phyloP scores from a whole-genome alignment of 495 filamentous ascomycete genomes.

The Penicillium desertorum region DNA sequence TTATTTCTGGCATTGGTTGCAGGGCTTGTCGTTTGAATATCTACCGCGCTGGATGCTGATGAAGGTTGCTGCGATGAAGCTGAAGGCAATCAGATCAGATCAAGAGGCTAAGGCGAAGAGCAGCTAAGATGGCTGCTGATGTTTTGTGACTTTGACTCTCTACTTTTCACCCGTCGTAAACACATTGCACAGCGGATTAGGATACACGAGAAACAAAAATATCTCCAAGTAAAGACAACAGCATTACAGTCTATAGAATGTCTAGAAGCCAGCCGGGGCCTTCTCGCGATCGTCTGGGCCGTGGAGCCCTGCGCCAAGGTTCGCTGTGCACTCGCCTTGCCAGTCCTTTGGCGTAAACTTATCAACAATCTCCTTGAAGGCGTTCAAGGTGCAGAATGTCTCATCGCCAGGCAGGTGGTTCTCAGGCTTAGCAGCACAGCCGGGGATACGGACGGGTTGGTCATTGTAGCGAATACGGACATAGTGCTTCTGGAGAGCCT shows the following conservation, averaged over 20 bases:
- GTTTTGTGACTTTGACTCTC: background rate
- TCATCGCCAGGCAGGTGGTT: constrained; percentile 89
- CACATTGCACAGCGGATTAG: constrained; percentile 3
- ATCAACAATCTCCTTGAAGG: constrained; percentile 90
- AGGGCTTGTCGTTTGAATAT: constrained; percentile 22
- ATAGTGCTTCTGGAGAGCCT: constrained; percentile 69
- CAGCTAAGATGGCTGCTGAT: constrained; percentile 1
- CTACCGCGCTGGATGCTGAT: constrained; percentile 26
- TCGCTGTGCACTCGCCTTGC: constrained; percentile 69
- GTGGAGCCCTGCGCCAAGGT: constrained; percentile 53
- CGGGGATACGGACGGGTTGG: constrained; percentile 72
- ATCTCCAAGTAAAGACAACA: constrained; percentile 5
- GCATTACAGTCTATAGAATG: constrained; percentile 4
- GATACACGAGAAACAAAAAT: background rate
- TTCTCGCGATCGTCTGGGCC: constrained; percentile 39
- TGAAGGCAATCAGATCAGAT: constrained; percentile 18
- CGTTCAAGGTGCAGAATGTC: constrained; percentile 85
- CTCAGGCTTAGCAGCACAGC: constrained; percentile 66
- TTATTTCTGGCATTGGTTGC: constrained; percentile 34
- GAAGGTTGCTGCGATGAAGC: constrained; percentile 15
- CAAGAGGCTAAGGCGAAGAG: constrained; percentile 20
- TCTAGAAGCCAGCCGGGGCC: constrained; percentile 40
- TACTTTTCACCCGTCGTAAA: background rate
- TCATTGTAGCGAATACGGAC: constrained; percentile 97
- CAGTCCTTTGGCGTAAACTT: constrained; percentile 82